Conservation (phyloP, 2,329 filamentous ascomycete species). For the Alternaria hordeiaustralica region DNA sequence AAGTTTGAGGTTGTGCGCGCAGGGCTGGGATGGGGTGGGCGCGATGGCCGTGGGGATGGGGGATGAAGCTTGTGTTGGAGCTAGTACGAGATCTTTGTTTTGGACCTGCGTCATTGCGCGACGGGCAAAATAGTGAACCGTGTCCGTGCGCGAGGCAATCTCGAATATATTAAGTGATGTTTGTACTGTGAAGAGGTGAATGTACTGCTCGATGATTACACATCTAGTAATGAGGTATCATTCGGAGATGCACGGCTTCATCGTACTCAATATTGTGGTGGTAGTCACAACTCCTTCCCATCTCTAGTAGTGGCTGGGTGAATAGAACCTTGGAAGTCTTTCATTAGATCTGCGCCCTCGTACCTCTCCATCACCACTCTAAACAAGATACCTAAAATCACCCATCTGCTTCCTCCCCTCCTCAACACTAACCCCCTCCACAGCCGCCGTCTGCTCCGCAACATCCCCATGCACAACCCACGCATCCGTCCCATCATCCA, state of each 20-base stretch:
- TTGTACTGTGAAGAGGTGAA: neutral
- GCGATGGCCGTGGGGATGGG: constrained; percentile 14
- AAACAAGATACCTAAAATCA: constrained; percentile 45
- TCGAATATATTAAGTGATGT: neutral
- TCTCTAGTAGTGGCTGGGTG: neutral
- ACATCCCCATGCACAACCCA: constrained; percentile 39
- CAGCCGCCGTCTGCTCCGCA: constrained; percentile 37
- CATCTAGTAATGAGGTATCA: neutral
- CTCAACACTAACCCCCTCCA: constrained; percentile 38
- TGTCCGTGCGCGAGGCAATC: neutral
- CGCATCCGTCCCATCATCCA: constrained; percentile 38
- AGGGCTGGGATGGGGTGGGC: constrained; percentile 18
- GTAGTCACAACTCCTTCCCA: too few relatives aligned
- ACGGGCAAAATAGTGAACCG: neutral
- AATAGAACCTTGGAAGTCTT: neutral
- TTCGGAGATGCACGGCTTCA: neutral
- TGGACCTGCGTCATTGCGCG: constrained; percentile 10
- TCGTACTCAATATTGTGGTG: neutral
- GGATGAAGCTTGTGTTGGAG: neutral
- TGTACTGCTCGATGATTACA: neutral
- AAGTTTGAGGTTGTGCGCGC: constrained; percentile 5
- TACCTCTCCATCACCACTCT: neutral
- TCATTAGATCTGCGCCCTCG: neutral
- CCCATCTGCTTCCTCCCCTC: constrained; percentile 35
- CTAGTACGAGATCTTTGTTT: constrained; percentile 7